Evolutionary conservation across 495 filamentous ascomycete species (phyloP), one percentile per base, ranked within the genome.

Genomic region (Penicillium silybi): DNA sequence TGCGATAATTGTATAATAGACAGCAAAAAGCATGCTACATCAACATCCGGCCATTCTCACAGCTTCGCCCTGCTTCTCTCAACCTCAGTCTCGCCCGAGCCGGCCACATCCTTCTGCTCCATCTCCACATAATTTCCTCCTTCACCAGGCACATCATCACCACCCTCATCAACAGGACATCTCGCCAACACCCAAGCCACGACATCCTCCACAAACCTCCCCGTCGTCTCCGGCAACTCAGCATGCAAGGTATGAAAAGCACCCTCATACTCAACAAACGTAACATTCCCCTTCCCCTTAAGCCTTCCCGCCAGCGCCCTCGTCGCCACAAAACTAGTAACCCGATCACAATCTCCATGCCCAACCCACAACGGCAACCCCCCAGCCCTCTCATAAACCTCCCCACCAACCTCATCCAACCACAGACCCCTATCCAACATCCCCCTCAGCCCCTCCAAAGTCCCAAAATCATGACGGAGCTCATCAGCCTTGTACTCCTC

Each of bases 401-500:
- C 34, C 32, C 9, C 35, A 11, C 16, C 10, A 4, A 50, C 15
- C n/a, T 58, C 56, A 52, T 67, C 62, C 42, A 63, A 40, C 60
- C 58, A 69, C 39, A 56, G 37, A 2, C 53, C 64, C 27, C 91
- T 80, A 54, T 90, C 86, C 57, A 96, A 63, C 84, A 96, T 81
- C 0, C 81, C 84, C 2, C 84, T 74, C 25, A 95, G 59, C 1
- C 85, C 87, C 63, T 88, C 83, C 17, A 95, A 68, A 35, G 90
- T 95, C 11, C 90, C 92, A 1, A 80, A 88, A 61, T 89, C 75
- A 68, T 95, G 89, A 63, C 82, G 78, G 48, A 96, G 71, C 59
- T 69, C 56, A 65, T 96, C 89, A 18, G 75, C 78, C 18, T 58
- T 13, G 41, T 50, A 54, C 32, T 55, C 48, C 26, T 40, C 39